Evolutionary conservation across 1,139 yeast species (phyloP).

Genomic region (Petasospora rhodanensis): DNA sequence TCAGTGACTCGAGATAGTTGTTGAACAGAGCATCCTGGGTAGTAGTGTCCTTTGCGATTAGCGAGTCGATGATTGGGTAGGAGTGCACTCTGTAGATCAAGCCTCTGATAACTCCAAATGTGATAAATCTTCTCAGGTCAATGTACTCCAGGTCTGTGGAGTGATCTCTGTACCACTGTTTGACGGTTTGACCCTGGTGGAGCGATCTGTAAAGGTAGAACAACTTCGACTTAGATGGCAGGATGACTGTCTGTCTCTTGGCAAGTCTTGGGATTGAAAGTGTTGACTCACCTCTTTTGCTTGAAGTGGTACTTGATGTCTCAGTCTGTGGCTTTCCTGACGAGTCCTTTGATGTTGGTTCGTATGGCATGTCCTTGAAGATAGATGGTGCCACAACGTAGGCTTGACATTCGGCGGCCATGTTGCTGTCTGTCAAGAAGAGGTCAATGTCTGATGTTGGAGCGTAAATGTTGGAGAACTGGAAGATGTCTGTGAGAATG

Average conservation of each 20-base stretch:
- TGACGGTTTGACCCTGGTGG: constrained; percentile 71
- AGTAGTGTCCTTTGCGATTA: constrained; percentile 9
- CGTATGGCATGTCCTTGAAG: constrained; percentile 27
- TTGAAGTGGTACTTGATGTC: constrained; percentile 6
- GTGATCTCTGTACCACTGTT: constrained; percentile 78
- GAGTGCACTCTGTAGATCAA: constrained; percentile 76
- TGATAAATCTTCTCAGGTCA: constrained; percentile 78
- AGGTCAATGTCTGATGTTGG: constrained; percentile 74
- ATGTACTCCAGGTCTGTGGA: constrained; percentile 53
- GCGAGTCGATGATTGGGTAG: constrained; percentile 51
- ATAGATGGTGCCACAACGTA: constrained; percentile 50
- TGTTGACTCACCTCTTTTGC: constrained; percentile 9
- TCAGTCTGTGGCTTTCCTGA: constrained; percentile 1
- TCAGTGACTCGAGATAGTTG: constrained; percentile 7
- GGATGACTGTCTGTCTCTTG: constrained; percentile 25
- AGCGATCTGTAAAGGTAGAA: constrained; percentile 74
- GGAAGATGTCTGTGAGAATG: constrained; percentile 79
- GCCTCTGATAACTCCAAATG: constrained; percentile 82
- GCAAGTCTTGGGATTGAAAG: constrained; percentile 4
- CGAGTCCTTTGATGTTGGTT: constrained; percentile 4
- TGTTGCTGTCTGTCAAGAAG: constrained; percentile 56
- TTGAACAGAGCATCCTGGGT: constrained; percentile 11
- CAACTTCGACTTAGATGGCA: constrained; percentile 63
- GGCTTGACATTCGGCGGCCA: constrained; percentile 84
- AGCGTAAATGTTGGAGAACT: constrained; percentile 83